Evolutionary conservation across 2,329 filamentous ascomycete genomes (phyloP), one percentile per base, ranked within the genome.

Genomic region (Sclerotinia trifoliorum): DNA sequence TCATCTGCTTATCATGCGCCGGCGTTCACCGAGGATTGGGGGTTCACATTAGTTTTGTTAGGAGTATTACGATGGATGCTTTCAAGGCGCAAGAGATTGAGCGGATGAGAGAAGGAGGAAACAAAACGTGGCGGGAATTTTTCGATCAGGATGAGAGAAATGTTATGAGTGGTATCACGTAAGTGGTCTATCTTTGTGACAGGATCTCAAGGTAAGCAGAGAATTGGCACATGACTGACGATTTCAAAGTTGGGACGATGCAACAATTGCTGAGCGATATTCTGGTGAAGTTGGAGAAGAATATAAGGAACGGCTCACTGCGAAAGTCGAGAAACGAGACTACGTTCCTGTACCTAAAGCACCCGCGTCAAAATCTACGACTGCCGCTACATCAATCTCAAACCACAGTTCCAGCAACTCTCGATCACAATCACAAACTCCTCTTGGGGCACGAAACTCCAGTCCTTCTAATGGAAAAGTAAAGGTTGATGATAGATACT

Each of bases 11-110:
- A 65, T 92, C 90, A 72, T 99, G 95, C 83, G 94, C 94, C 46
- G 95, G 95, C 74, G 92, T 95, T 65, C 95, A 99, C 81, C 91
- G 95, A 71, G 93, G 93, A 3, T 88, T 99, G 42, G 95, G 95
- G 70, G 95, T 99, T 48, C 95, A 99, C 83, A 97, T 99, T 80
- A 97, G 93, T 78, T 99, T 99, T 81, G 94, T 99, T 72, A 91
- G 95, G 70, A 95, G 91, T 76, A 95, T 98, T 77, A 97, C 93
- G 71, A 99, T 99, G 95, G 95, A 99, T 82, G 93, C 93, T 68
- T 98, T 99, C 84, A 99, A 99, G 80, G 87, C 88, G 72, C 86
- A 86, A 75, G 95, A 99, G 81, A 94, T 98, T 76, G 90, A 92
- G 80, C 90, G 94, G 73, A 98, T 99, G 95, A 88, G 94, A 69